Conservation (phyloP, 805 yeast genomes). For the Starmerella powellii region DNA sequence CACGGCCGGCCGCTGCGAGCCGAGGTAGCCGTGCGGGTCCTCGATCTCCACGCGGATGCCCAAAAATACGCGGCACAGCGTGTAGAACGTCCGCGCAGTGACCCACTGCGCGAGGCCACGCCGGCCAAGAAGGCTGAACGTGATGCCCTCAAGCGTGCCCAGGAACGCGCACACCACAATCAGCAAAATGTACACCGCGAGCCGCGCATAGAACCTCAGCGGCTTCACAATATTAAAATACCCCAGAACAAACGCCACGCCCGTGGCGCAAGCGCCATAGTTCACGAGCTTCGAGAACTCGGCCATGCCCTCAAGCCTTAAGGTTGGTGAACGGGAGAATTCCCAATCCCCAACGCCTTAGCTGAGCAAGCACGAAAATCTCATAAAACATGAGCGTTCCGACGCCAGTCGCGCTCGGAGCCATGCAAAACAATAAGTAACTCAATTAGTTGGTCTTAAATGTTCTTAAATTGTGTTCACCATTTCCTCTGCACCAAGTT, state of each 20-base stretch:
- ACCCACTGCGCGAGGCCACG: conserved; percentile 76
- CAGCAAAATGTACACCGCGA: conserved; percentile 25
- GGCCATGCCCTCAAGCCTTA: conserved; percentile 10
- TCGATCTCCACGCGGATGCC: conserved; percentile 61
- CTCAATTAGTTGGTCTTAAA: too few species aligned
- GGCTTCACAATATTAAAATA: conserved; percentile 28
- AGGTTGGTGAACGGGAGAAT: too few species aligned
- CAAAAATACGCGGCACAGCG: conserved; percentile 44
- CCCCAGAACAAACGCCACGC: conserved; percentile 23
- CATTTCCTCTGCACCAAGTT: too few species aligned
- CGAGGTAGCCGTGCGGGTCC: conserved; percentile 38
- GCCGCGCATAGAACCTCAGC: conserved; percentile 28
- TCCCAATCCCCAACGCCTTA: too few species aligned
- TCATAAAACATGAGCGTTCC: too few species aligned
- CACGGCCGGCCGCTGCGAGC: conserved; percentile 56
- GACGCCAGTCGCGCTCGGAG: too few species aligned
- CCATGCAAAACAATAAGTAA: too few species aligned
- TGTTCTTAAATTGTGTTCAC: too few species aligned
- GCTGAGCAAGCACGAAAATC: too few species aligned
- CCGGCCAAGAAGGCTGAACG: conserved; percentile 57
- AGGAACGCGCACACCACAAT: conserved; percentile 28
- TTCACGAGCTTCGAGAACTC: conserved; percentile 12
- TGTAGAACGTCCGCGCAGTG: conserved; percentile 73
- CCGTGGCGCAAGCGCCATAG: conserved; percentile 10
- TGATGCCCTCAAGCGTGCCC: conserved; percentile 43